phyloP scores from a whole-genome alignment of 257 asterid genomes.

The Solanum ossicruentum region DNA sequence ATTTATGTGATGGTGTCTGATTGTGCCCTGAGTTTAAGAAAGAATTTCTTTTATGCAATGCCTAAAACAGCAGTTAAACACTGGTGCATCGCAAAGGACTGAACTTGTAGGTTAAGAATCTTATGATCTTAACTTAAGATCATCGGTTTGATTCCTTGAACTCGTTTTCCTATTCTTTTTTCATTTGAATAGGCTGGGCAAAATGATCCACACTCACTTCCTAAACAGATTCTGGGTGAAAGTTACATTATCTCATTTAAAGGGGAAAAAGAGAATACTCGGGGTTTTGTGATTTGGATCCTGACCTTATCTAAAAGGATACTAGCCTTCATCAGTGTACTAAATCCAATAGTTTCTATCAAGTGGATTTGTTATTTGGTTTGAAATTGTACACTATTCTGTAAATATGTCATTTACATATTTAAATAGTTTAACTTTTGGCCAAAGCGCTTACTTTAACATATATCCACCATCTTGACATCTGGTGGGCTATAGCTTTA shows the following conservation, averaged over 20 bases:
- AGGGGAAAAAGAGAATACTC: not conserved
- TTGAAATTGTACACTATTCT: not conserved
- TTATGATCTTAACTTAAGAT: not conserved
- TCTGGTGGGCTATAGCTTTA: not conserved
- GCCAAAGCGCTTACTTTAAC: not conserved
- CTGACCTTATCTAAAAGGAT: not conserved
- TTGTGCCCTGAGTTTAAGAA: not conserved
- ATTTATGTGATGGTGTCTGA: not conserved
- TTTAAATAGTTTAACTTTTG: not conserved
- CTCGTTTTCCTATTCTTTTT: not conserved
- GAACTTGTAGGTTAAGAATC: not conserved
- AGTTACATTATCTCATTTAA: not conserved
- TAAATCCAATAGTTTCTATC: not conserved
- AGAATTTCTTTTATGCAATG: not conserved
- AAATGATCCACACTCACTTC: not conserved
- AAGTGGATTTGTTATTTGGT: not conserved
- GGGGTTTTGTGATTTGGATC: not conserved
- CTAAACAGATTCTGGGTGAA: not conserved
- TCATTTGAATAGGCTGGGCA: not conserved
- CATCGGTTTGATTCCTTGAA: not conserved
- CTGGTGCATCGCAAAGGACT: not conserved
- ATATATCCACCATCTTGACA: not conserved
- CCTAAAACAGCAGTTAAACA: not conserved
- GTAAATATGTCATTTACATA: not conserved
- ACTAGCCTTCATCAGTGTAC: not conserved